Conservation (phyloP, 2,329 filamentous ascomycete species). For the Aureobasidium sp. region DNA sequence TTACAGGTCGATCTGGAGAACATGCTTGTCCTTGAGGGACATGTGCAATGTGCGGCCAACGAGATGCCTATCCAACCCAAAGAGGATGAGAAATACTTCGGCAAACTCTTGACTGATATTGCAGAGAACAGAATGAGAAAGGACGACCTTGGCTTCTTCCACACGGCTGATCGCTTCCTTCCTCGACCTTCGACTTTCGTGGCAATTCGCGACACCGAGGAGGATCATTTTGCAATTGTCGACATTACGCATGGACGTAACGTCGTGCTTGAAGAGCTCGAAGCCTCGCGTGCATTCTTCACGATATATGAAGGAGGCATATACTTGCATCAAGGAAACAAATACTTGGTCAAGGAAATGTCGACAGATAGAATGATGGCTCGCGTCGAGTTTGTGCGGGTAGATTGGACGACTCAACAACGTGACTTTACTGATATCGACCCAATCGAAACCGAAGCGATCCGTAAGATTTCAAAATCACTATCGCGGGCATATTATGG, state of each 20-base stretch:
- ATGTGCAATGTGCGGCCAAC: slow-evolving; percentile 89
- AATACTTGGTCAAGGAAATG: slow-evolving; percentile 87
- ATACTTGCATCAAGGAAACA: slow-evolving; percentile 91
- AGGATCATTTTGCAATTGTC: slow-evolving; percentile 90
- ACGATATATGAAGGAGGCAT: slow-evolving; percentile 96
- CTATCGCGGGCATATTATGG: slow-evolving; percentile 74
- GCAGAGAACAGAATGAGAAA: slow-evolving; percentile 65
- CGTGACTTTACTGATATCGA: slow-evolving; percentile 93
- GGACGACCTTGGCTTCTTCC: slow-evolving; percentile 76
- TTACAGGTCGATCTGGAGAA: slow-evolving; percentile 89
- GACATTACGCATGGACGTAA: slow-evolving; percentile 80
- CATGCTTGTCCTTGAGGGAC: slow-evolving; percentile 83
- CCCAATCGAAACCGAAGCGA: slow-evolving; percentile 83
- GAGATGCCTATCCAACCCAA: slow-evolving; percentile 85
- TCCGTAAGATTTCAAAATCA: slow-evolving; percentile 61
- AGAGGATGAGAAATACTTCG: slow-evolving; percentile 73
- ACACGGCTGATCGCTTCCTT: slow-evolving; percentile 81
- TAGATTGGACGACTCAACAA: slow-evolving; percentile 92
- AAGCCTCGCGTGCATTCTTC: slow-evolving; percentile 89
- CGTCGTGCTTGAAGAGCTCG: slow-evolving; percentile 86
- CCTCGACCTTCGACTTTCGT: slow-evolving; percentile 78
- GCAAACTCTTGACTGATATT: slow-evolving; percentile 61
- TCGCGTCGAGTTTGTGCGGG: slow-evolving; percentile 78
- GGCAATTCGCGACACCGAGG: slow-evolving; percentile 79
- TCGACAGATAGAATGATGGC: slow-evolving; percentile 73